Evolutionary conservation across 352 stramenopile genomes (phyloP), one percentile per base, ranked within the genome.

Genomic region (Thalassiosira mediterranea): DNA sequence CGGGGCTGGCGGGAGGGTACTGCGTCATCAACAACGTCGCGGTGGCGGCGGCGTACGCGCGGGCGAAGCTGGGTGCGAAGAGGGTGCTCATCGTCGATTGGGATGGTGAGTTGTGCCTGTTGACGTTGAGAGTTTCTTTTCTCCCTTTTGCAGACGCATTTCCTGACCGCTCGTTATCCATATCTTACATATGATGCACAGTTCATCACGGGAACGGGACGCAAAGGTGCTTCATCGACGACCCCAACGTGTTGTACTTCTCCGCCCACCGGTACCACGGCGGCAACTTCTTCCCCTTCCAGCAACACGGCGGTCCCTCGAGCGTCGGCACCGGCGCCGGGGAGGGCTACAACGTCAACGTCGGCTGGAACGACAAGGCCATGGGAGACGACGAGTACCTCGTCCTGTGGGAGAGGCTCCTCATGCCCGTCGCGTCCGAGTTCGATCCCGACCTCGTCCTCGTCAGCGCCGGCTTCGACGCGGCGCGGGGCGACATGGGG

Each of bases 401-500:
- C 13, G 74, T 68, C 4, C 88, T 88, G n/a, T 96, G 90, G 56
- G 64, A 73, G 13, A 68, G 49, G 31, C 56, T 95, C 3, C 67
- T 96, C 5, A 79, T 97, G 80, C 94, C 94, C 0, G 72, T 94
- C 10, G 88, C 91, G 26, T 63, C 81, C n/a, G 63, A 93, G 31
- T 96, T 94, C 67, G 26, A 84, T n/a, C 93, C 94, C 17, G 84
- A 96, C 51, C 83, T 97, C 3, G 73, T 97, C 21, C 72, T 97
- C 19, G 83, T 97, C 26, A 93, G 87, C 57, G 94, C 95, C 2
- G 96, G 96, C n/a, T 98, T 98, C 82, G 96, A 98, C 78, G 96
- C 94, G n/a, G 71, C 73, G 26, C 67, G 75, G 42, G 80, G 81
- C 44, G 88, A 94, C 61, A 86, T 96, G 40, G 92, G 92, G n/a